phyloP scores from a whole-genome alignment of 495 filamentous ascomycete genomes.

The Trichoderma reesei region DNA sequence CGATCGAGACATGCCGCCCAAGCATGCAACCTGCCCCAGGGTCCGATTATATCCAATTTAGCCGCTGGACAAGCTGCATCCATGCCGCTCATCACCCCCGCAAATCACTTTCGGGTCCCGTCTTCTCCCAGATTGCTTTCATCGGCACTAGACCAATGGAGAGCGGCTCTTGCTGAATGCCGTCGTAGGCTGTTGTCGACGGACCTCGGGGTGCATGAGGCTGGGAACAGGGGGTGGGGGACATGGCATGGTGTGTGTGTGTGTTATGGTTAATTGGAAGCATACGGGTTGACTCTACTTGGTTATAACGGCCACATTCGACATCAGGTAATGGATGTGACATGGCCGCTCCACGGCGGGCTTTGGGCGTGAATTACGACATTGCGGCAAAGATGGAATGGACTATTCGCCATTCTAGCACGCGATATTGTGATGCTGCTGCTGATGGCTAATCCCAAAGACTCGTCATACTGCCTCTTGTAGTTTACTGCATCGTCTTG shows the following conservation, averaged over 20 bases:
- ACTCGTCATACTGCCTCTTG: not conserved
- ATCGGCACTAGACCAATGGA: not conserved
- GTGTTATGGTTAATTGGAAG: constrained; percentile 4
- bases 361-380: not conserved
- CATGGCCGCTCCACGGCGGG: not conserved
- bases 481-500: not conserved
- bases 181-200: not conserved
- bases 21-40: not conserved
- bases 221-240: not conserved
- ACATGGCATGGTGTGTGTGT: no score
- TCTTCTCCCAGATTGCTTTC: not conserved
- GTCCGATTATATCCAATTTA: constrained; percentile 2
- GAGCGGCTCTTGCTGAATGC: not conserved
- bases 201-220: not conserved
- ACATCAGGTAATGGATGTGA: not conserved
- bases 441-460: not conserved
- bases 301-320: not conserved
- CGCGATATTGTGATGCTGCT: not conserved
- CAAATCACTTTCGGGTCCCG: not conserved
- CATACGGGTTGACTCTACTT: not conserved
- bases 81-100: not conserved
- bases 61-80: not conserved
- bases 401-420: not conserved
- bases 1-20: not conserved
- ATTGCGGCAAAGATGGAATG: not conserved